Percentiles rank a stretch among this genome's conserved stretches.
phyloP scores from a whole-genome alignment of 129 eudicot genomes.

The Artemisia argyi region DNA sequence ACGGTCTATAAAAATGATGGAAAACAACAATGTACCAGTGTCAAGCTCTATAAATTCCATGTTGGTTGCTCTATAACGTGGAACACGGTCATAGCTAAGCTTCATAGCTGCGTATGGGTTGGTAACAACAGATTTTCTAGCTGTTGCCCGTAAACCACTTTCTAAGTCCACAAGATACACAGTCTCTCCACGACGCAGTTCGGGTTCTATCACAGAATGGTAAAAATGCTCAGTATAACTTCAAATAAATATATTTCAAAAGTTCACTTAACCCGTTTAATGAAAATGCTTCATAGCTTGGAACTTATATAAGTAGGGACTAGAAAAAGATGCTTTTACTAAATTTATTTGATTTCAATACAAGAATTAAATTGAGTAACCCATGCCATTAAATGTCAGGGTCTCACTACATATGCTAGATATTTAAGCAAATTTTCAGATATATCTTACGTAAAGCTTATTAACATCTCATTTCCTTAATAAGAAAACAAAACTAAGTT shows the following conservation, averaged over 20 bases:
- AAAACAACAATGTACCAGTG: conserved; percentile 45
- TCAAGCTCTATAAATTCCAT: conserved; percentile 97
- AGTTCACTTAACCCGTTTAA: not conserved
- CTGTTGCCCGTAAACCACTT: conserved; percentile 85
- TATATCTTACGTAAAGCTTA: not conserved
- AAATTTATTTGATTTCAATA: too few relatives aligned
- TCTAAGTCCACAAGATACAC: conserved; percentile 94
- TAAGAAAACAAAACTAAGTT: too few relatives aligned
- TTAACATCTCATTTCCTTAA: too few relatives aligned
- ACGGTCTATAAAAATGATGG: not conserved
- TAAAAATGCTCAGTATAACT: too few relatives aligned
- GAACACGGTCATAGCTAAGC: conserved; percentile 73
- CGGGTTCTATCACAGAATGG: conserved; percentile 58
- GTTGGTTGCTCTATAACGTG: conserved; percentile 91
- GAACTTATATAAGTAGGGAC: too few relatives aligned
- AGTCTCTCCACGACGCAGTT: conserved; percentile 79
- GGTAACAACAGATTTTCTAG: conserved; percentile 89
- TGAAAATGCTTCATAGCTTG: too few relatives aligned
- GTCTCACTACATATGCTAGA: too few relatives aligned
- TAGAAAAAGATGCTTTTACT: too few relatives aligned
- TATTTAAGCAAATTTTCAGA: too few relatives aligned
- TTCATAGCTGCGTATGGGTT: conserved; percentile 83
- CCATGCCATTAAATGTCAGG: too few relatives aligned
- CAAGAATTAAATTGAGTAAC: too few relatives aligned
- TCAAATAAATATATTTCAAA: not conserved